A percentile compares a stretch with the other conserved stretches of the same genome.
Evolutionary conservation across 805 yeast species (phyloP).

Genomic region (Barnettozyma californica): DNA sequence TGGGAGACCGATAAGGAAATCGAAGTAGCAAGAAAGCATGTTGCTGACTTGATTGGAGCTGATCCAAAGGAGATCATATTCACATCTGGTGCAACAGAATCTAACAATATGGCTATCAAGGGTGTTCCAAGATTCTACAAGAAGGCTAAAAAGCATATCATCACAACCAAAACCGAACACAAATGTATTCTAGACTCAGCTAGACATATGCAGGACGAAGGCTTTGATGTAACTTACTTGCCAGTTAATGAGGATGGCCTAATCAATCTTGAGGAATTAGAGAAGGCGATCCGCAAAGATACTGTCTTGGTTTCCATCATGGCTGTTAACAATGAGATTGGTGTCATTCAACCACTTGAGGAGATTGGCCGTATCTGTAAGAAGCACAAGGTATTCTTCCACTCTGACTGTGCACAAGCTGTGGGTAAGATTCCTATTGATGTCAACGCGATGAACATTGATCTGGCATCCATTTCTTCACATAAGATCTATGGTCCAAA

Average conservation of each 20-base stretch:
- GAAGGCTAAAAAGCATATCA: constrained; percentile 86
- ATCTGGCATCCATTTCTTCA: constrained; percentile 87
- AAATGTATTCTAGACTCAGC: constrained; percentile 98
- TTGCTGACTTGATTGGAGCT: constrained; percentile 83
- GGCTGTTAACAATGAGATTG: constrained; percentile 98
- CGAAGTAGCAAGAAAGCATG: constrained; percentile 75
- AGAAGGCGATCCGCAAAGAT: constrained; percentile 81
- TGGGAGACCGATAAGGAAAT: constrained; percentile 97
- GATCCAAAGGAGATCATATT: constrained; percentile 96
- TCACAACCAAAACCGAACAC: constrained; percentile 96
- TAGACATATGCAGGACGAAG: constrained; percentile 92
- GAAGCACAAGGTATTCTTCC: constrained; percentile 87
- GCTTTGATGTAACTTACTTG: constrained; percentile 90
- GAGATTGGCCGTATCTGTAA: constrained; percentile 89
- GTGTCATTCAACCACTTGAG: constrained; percentile 92
- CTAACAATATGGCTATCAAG: constrained; percentile 90
- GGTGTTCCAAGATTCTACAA: constrained; percentile 94
- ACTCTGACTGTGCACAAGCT: constrained; percentile 97
- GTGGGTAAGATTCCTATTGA: constrained; percentile 90
- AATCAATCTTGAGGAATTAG: constrained; percentile 69
- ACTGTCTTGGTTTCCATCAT: constrained; percentile 87
- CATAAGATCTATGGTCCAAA: constrained; percentile 98
- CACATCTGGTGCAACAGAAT: constrained; percentile 97
- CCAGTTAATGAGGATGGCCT: constrained; percentile 81
- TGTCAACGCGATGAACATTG: constrained; percentile 90